Conservation (phyloP, 179 eudicot genomes). For the Corrigiola litoralis region DNA sequence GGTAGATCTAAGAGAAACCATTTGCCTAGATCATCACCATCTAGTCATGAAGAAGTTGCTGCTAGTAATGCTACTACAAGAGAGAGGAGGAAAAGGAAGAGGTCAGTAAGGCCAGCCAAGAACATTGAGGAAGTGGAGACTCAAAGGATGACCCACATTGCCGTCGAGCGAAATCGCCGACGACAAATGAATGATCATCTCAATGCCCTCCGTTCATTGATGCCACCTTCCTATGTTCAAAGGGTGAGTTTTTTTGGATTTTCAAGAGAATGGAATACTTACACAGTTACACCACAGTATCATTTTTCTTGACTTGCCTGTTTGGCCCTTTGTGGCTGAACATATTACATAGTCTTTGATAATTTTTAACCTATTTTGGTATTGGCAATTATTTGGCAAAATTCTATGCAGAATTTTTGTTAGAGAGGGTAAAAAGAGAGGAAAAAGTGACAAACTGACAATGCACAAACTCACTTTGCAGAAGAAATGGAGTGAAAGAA, state of each 20-base stretch:
- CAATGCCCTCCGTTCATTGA: conserved; percentile 35
- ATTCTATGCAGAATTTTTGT: no score
- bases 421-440: no score
- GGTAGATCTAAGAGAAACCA: conserved; percentile 6
- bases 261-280: no score
- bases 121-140: conserved; percentile 40
- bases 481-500: no score
- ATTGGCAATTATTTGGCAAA: no score
- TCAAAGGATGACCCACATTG: conserved; percentile 49
- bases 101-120: conserved; percentile 22
- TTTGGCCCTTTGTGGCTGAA: neutral
- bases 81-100: conserved; percentile 34
- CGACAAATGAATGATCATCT: conserved; percentile 47
- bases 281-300: no score
- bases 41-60: neutral
- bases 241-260: conserved; percentile 22
- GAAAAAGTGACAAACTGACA: no score
- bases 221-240: conserved; percentile 48
- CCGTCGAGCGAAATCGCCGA: conserved; percentile 45
- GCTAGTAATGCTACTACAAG: neutral
- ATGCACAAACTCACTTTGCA: no score
- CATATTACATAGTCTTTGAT: no score
- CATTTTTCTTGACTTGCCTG: neutral
- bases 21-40: neutral
- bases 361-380: no score